Base-by-base conservation (phyloP, 2,329 filamentous ascomycete species). In the Hortaea werneckii region DNA sequence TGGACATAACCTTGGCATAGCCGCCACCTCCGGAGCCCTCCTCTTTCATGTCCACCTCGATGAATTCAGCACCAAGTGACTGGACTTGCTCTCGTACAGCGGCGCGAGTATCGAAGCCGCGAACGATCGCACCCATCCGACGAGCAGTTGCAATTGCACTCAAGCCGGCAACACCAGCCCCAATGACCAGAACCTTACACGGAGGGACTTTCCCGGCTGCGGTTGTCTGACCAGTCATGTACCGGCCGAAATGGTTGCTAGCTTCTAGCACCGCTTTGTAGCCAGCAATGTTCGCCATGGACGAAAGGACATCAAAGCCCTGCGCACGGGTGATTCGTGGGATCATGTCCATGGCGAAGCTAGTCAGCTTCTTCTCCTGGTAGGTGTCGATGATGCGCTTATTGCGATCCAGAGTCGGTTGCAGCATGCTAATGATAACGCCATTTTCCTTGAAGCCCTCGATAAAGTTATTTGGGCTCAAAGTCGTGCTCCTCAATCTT, bases 1-100 rank as follows among this genome's bases (percentile, higher is more conserved):
- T 88, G 45, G 86, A 92, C 87, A 94, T 94, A 60, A 89, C 86
- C 60, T 94, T 94, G 44, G 86, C 87, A 59, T 95, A 95, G 11
- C 88, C 88, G 28, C 88, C 87, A 6, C 84, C 80, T 2, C 87
- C 87, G 10, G 83, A 80, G 1, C 88, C 88, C 49, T 92, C 87
- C 66, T 95, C 88, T 54, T 90, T 65, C 20, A 94, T 73, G 10
- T 87, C 83, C 13, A 94, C 87, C 65, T 94, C 86, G 54, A 94
- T 78, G 58, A 94, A 94, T 59, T 94, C 88, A 12, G 87, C 88
- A 27, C 88, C 88, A 0, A 94, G 77, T 5, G 87, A 94, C 62
- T 94, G 85, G 1, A 95, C 87, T 67, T 94, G 88, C 64, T 94
- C 88, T 37, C 86, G 79, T 26, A 84, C 87, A 7, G 85, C 88